Percentiles rank a stretch among this genome's conserved stretches.
Evolutionary conservation across 768 basidiomycete genomes (phyloP).

Genomic region (Boletus rex-veris): DNA sequence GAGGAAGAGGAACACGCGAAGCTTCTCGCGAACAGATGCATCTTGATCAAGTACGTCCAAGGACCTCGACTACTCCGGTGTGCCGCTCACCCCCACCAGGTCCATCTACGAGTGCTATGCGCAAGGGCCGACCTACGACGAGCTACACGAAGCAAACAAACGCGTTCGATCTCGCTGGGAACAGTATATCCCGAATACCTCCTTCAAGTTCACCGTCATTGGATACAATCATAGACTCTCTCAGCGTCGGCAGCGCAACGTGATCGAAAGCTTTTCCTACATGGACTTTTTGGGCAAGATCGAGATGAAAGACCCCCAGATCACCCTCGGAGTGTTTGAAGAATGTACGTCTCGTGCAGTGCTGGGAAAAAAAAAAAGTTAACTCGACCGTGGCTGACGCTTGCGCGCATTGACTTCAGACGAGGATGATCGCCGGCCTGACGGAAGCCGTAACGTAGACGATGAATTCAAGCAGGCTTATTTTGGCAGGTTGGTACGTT

Average conservation of each 20-base stretch:
- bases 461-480: conserved; percentile 69
- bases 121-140: conserved; percentile 62
- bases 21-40: conserved; percentile 71
- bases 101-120: conserved; percentile 78
- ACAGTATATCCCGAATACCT: conserved; percentile 57
- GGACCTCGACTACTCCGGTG: not conserved
- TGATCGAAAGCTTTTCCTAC: conserved; percentile 80
- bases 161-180: conserved; percentile 49
- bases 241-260: conserved; percentile 55
- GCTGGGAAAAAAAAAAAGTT: not conserved
- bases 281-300: conserved; percentile 83
- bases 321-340: conserved; percentile 73
- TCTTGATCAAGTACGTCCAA: conserved; percentile 70
- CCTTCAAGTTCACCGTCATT: conserved; percentile 78
- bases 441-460: conserved; percentile 54
- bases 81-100: conserved; percentile 36
- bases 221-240: conserved; percentile 75
- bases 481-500: conserved; percentile 83
- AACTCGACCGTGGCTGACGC: not conserved
- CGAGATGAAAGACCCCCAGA: conserved; percentile 74
- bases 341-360: conserved; percentile 59
- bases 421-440: conserved; percentile 45
- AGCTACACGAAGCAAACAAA: conserved; percentile 58
- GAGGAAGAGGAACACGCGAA: conserved; percentile 70
- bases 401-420: conserved; percentile 35